These are phyloP conservation scores for Lasiodiplodia gonubiensis DNA, from an alignment of 2,329 filamentous ascomycete species.

Conservation along the genomic window DNA sequence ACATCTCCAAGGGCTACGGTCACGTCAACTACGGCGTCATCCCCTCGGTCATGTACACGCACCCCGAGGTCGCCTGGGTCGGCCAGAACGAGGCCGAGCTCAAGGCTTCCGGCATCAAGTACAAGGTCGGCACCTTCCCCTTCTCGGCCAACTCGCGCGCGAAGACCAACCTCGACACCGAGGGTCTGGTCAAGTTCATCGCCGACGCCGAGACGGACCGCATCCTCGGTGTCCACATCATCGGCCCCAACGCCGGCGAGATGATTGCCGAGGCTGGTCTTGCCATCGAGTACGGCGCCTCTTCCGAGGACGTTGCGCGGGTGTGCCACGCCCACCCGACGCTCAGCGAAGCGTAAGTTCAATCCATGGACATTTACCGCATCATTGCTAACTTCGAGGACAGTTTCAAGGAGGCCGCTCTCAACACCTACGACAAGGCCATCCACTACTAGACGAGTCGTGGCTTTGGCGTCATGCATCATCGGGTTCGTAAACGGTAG, in stretches of 20 bases:
- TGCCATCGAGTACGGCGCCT: constrained; percentile 94
- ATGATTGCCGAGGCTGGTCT: constrained; percentile 99
- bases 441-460: constrained; percentile 76
- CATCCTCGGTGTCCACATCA: constrained; percentile 93
- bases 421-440: constrained; percentile 93
- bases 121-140: constrained; percentile 92
- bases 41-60: constrained; percentile 98
- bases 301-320: constrained; percentile 72
- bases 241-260: constrained; percentile 94
- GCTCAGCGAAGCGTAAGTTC: constrained; percentile 74
- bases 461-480: constrained; percentile 4
- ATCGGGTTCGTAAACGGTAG: not conserved
- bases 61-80: constrained; percentile 98
- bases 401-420: constrained; percentile 95
- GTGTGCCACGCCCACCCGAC: constrained; percentile 98
- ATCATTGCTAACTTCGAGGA: not conserved
- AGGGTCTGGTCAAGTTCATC: constrained; percentile 96
- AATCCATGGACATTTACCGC: not conserved
- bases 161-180: constrained; percentile 97
- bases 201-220: constrained; percentile 96
- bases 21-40: constrained; percentile 99
- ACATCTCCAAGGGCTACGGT: constrained; percentile 96
- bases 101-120: constrained; percentile 86
- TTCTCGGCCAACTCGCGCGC: constrained; percentile 98
- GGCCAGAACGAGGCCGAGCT: constrained; percentile 97